Evolutionary conservation across 2,329 filamentous ascomycete genomes (phyloP).

Genomic region (Paraconiothyrium brasiliense): DNA sequence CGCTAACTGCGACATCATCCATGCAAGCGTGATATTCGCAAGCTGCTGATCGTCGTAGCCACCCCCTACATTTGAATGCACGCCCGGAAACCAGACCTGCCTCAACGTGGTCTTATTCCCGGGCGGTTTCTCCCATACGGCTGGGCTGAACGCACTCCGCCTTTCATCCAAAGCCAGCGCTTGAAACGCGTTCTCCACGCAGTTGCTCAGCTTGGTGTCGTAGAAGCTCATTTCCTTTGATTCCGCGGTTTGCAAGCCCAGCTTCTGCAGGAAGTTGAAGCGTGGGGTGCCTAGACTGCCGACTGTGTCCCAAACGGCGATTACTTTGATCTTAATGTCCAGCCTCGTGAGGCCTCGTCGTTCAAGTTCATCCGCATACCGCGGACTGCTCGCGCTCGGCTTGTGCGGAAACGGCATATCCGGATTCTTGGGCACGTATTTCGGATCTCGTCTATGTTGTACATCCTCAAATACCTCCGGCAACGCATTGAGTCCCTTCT

Average conservation of each 20-base stretch:
- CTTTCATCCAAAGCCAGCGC: slow-evolving; percentile 65
- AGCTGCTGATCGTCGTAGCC: slow-evolving; percentile 56
- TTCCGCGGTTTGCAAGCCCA: slow-evolving; percentile 47
- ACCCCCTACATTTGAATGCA: slow-evolving; percentile 63
- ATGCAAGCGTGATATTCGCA: slow-evolving; percentile 63
- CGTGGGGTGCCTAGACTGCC: slow-evolving; percentile 57
- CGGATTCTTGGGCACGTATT: slow-evolving; percentile 57
- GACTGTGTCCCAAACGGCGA: slow-evolving; percentile 62
- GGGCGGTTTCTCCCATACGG: slow-evolving; percentile 61
- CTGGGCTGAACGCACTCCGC: slow-evolving; percentile 60
- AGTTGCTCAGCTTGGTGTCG: slow-evolving; percentile 55
- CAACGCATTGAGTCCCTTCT: slow-evolving; percentile 55
- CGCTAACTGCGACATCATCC: slow-evolving; percentile 65
- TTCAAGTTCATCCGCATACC: slow-evolving; percentile 55
- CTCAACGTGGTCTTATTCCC: slow-evolving; percentile 57
- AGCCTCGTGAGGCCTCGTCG: slow-evolving; percentile 44
- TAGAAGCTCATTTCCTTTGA: slow-evolving; percentile 56
- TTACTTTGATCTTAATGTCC: slow-evolving; percentile 53
- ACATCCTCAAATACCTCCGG: slow-evolving; percentile 59
- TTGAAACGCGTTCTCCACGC: slow-evolving; percentile 65
- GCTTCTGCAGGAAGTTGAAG: slow-evolving; percentile 51
- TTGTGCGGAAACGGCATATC: slow-evolving; percentile 59
- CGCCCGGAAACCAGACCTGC: slow-evolving; percentile 67
- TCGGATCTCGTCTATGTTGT: slow-evolving; percentile 53
- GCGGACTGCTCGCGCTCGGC: slow-evolving; percentile 53